Conservation (phyloP, 1,284 basidiomycete species). For the Irpex lacteus region DNA sequence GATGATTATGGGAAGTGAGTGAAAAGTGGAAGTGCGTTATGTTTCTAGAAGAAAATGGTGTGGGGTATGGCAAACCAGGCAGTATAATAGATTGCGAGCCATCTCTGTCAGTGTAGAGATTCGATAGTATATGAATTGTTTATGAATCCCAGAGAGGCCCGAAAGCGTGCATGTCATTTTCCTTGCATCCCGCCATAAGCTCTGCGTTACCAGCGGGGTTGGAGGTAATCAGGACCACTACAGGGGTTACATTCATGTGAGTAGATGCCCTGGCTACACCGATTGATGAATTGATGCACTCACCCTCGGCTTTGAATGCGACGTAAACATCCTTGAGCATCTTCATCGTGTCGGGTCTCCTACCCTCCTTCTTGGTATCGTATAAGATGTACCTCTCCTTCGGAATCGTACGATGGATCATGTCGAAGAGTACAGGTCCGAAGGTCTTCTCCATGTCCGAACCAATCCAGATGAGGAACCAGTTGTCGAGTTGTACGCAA, state of each 20-base stretch:
- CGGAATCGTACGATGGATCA: slow-evolving; percentile 46
- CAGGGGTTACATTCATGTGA: neutral
- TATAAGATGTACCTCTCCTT: slow-evolving; percentile 53
- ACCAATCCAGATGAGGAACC: slow-evolving; percentile 57
- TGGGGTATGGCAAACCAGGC: too few species aligned
- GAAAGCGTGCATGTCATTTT: slow-evolving; percentile 13
- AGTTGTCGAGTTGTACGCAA: slow-evolving; percentile 28
- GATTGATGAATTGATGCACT: neutral
- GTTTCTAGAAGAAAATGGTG: too few species aligned
- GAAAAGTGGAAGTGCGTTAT: too few species aligned
- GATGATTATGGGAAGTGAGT: too few species aligned
- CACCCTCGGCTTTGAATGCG: slow-evolving; percentile 37
- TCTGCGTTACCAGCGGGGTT: slow-evolving; percentile 12
- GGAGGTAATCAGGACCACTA: slow-evolving; percentile 11
- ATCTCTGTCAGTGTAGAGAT: too few species aligned
- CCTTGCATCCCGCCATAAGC: slow-evolving; percentile 13
- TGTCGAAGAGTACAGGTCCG: slow-evolving; percentile 32
- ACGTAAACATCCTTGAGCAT: slow-evolving; percentile 32
- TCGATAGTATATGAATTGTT: neutral
- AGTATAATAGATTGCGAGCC: too few species aligned
- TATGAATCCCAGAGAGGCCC: slow-evolving; percentile 14
- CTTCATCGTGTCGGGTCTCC: slow-evolving; percentile 36
- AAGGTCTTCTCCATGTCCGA: slow-evolving; percentile 36
- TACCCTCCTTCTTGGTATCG: slow-evolving; percentile 53
- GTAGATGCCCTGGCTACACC: neutral